These are phyloP conservation scores for Penicillium verhagenii DNA, from an alignment of 495 filamentous ascomycete genomes.

Conservation along the genomic window DNA sequence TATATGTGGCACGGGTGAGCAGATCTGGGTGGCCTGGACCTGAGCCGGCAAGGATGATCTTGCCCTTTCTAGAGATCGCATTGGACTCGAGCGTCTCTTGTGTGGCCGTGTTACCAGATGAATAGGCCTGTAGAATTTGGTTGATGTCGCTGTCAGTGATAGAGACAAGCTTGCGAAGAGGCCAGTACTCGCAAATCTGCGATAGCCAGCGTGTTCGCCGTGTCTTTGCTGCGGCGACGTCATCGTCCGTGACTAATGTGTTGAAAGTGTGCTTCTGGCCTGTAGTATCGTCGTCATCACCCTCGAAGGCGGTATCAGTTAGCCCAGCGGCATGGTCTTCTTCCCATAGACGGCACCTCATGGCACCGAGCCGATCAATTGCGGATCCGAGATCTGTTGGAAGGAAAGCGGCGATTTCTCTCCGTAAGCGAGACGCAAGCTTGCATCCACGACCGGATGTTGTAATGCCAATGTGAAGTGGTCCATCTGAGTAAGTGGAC, in stretches of 20 bases:
- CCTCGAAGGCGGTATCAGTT: constrained; percentile 43
- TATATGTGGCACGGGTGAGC: constrained; percentile 83
- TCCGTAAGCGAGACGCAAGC: constrained; percentile 81
- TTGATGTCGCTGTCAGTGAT: constrained; percentile 80
- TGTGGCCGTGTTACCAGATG: constrained; percentile 26
- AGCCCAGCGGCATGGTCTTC: constrained; percentile 64
- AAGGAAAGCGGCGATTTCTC: constrained; percentile 79
- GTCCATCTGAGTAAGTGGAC: constrained; percentile 84
- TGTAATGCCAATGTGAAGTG: constrained; percentile 91
- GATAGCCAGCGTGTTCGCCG: constrained; percentile 88
- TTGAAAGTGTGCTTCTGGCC: constrained; percentile 92
- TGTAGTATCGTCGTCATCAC: constrained; percentile 75
- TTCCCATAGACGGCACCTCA: constrained; percentile 73
- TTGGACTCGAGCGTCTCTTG: constrained; percentile 19
- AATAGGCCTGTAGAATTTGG: constrained; percentile 66
- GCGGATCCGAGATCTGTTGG: constrained; percentile 81
- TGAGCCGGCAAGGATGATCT: constrained; percentile 87
- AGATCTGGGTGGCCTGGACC: constrained; percentile 92
- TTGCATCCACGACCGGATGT: constrained; percentile 96
- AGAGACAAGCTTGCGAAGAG: constrained; percentile 72
- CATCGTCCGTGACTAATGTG: constrained; percentile 68
- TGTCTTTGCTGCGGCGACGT: constrained; percentile 70
- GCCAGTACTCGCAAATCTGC: constrained; percentile 99
- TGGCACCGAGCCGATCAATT: constrained; percentile 73
- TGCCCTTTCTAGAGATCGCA: constrained; percentile 44